These are phyloP conservation scores for Pyrenula massariospora DNA, from an alignment of 495 filamentous ascomycete species.

Conservation along the genomic window DNA sequence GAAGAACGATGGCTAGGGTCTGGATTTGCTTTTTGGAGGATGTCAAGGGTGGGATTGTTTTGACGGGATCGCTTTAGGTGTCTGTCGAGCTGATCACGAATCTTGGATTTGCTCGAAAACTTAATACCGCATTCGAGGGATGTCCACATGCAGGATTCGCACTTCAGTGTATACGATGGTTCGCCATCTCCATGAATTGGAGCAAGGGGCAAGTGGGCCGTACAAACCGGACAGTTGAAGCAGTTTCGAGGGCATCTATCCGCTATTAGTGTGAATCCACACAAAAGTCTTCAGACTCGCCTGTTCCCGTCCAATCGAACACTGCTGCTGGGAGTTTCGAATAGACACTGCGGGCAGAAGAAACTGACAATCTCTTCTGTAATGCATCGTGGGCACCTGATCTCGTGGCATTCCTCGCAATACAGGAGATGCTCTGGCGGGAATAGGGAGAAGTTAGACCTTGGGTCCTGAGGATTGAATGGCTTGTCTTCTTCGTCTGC, in stretches of 20 bases:
- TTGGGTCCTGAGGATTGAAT: conserved; percentile 74
- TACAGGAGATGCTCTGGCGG: conserved; percentile 90
- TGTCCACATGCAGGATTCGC: conserved; percentile 85
- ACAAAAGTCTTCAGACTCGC: conserved; percentile 34
- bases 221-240: conserved; percentile 86
- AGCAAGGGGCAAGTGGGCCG: conserved; percentile 64
- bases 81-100: conserved; percentile 60
- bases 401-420: conserved; percentile 93
- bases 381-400: conserved; percentile 85
- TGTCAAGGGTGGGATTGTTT: not conserved
- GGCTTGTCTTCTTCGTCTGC: conserved; percentile 63
- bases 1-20: not conserved
- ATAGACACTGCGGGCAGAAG: conserved; percentile 92
- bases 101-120: conserved; percentile 77
- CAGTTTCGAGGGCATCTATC: conserved; percentile 84
- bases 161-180: conserved; percentile 63
- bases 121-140: conserved; percentile 79
- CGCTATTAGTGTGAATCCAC: too few species aligned
- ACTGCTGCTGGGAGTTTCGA: conserved; percentile 84
- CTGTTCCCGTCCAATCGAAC: conserved; percentile 86
- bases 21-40: not conserved
- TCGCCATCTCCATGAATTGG: conserved; percentile 47
- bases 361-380: conserved; percentile 86
- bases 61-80: conserved; percentile 27
- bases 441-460: conserved; percentile 82